These are phyloP conservation scores for Glebionis coronaria DNA, from an alignment of 129 eudicot species.

Conservation along the genomic window DNA sequence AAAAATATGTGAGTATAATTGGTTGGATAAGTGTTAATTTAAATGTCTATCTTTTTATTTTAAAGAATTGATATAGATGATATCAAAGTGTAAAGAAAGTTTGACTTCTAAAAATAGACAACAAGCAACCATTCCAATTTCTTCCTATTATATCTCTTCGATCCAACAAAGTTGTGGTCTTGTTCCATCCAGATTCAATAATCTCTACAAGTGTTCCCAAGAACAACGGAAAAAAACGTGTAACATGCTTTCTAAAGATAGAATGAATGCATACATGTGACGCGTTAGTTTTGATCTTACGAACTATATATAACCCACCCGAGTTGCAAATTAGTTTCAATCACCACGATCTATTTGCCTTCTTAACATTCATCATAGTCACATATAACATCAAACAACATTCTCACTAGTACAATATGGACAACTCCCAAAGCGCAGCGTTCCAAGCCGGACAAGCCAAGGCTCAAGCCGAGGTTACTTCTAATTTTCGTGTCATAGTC, in stretches of 20 bases:
- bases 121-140: constrained; percentile 12
- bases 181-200: constrained; percentile 21
- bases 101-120: constrained; percentile 9
- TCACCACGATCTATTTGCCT: constrained; percentile 16
- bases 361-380: not conserved
- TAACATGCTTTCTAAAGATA: constrained; percentile 18
- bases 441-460: constrained; percentile 61
- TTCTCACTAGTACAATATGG: constrained; percentile 30
- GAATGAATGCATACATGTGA: constrained; percentile 9
- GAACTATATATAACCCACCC: constrained; percentile 24
- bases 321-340: constrained; percentile 6
- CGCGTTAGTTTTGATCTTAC: constrained; percentile 23
- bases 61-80: not conserved
- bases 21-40: too few species aligned
- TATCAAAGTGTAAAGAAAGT: not conserved
- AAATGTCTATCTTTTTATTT: too few species aligned
- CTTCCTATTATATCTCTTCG: constrained; percentile 20
- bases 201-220: constrained; percentile 2
- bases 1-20: too few species aligned
- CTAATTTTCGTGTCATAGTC: constrained; percentile 1
- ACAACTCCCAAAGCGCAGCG: constrained; percentile 35
- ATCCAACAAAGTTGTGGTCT: constrained; percentile 26
- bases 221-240: constrained; percentile 7
- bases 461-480: constrained; percentile 54
- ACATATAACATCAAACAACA: constrained; percentile 16